Evolutionary conservation across 331 rosid genomes (phyloP).

Genomic region (Erythrophleum ivorense): DNA sequence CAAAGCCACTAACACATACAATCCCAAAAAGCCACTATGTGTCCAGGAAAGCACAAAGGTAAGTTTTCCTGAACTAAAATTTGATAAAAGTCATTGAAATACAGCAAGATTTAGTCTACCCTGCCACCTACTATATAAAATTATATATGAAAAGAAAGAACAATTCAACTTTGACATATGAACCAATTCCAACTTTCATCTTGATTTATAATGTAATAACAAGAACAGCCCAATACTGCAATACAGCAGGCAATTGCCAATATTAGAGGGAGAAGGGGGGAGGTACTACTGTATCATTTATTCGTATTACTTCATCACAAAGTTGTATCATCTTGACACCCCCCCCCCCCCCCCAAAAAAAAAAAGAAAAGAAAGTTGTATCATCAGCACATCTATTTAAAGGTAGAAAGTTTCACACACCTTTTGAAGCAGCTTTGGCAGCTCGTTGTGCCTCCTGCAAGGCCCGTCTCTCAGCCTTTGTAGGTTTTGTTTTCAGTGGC

Average conservation of each 20-base stretch:
- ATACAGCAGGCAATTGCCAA: too few relatives aligned
- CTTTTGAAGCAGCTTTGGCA: conserved; percentile 60
- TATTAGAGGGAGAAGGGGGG: too few relatives aligned
- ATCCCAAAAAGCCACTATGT: neutral
- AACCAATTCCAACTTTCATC: conserved; percentile 6
- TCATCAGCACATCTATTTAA: neutral
- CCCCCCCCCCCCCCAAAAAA: too few relatives aligned
- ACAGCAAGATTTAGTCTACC: neutral
- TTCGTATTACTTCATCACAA: neutral
- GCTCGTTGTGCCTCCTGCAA: conserved; percentile 70
- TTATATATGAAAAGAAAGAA: neutral
- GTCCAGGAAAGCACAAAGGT: neutral
- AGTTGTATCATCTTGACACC: neutral
- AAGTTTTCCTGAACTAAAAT: neutral
- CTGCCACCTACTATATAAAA: neutral
- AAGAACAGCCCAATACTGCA: too few relatives aligned
- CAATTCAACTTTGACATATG: neutral
- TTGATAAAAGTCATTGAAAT: neutral
- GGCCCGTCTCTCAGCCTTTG: conserved; percentile 68
- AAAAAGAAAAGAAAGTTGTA: too few relatives aligned
- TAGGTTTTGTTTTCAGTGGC: conserved; percentile 49
- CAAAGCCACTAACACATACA: neutral
- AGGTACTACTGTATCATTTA: too few relatives aligned
- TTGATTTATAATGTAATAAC: neutral
- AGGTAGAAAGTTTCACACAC: conserved; percentile 22